Evolutionary conservation across 805 yeast species (phyloP).

Genomic region (Saccharomycopsis babjevae): DNA sequence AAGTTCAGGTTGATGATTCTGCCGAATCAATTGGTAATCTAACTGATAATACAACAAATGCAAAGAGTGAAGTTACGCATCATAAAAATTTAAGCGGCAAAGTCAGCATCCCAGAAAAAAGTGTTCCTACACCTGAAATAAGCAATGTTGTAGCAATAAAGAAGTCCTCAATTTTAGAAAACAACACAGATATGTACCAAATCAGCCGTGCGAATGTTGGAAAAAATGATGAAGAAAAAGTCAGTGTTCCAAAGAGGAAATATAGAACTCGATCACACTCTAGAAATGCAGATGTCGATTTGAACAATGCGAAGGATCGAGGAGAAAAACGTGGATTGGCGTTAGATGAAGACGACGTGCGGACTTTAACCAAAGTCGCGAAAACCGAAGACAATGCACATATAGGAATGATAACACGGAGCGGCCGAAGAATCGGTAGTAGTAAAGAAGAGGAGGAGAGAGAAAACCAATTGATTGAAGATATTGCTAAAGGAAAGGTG

Average conservation of each 20-base stretch:
- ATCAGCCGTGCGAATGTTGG: neutral
- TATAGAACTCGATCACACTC: neutral
- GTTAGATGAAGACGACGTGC: neutral
- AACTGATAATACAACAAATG: too few relatives aligned
- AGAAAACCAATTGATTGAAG: neutral
- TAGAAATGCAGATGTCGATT: neutral
- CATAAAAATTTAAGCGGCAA: too few relatives aligned
- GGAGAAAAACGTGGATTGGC: neutral
- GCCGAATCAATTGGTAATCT: too few relatives aligned
- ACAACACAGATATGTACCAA: too few relatives aligned
- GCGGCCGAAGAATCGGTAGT: neutral
- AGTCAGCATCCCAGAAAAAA: too few relatives aligned
- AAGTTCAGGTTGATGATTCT: neutral
- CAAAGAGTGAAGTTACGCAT: too few relatives aligned
- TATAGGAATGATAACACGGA: neutral
- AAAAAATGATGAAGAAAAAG: neutral
- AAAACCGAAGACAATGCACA: neutral
- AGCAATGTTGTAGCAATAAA: too few relatives aligned
- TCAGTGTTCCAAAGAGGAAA: neutral
- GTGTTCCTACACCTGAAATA: too few relatives aligned
- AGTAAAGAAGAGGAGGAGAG: constrained; percentile 2
- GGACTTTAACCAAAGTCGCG: neutral
- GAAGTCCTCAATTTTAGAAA: too few relatives aligned
- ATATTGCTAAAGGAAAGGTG: neutral
- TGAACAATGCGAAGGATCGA: too few relatives aligned